These are phyloP conservation scores for Candida qinlingensis DNA, from an alignment of 805 yeast genomes.

Conservation along the genomic window DNA sequence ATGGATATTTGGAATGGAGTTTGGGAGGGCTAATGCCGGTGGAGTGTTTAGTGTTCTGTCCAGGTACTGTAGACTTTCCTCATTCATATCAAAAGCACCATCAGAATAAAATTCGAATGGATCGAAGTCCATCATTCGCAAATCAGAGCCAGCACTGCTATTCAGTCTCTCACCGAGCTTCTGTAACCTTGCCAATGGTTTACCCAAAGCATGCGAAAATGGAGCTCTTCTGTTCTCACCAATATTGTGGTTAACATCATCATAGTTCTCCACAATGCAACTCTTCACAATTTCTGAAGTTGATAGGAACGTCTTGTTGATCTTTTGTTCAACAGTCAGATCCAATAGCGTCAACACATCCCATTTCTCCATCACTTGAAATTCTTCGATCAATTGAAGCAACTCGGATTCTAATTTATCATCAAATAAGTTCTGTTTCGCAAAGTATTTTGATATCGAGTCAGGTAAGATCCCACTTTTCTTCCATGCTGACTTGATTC, in stretches of 20 bases:
- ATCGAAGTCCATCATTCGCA: slow-evolving; percentile 7
- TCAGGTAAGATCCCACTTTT: slow-evolving; percentile 37
- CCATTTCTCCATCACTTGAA: slow-evolving; percentile 54
- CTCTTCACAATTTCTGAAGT: slow-evolving; percentile 58
- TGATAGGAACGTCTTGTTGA: slow-evolving; percentile 41
- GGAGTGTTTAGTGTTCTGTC: background rate
- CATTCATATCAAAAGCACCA: background rate
- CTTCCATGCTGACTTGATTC: slow-evolving; percentile 39
- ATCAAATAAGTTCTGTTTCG: slow-evolving; percentile 28
- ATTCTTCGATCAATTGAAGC: slow-evolving; percentile 36
- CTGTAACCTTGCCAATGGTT: slow-evolving; percentile 20
- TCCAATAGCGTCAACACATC: slow-evolving; percentile 50
- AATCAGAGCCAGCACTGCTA: slow-evolving; percentile 4
- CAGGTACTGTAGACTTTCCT: slow-evolving; percentile 1
- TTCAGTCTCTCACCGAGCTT: slow-evolving; percentile 19
- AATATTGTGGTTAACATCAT: slow-evolving; percentile 17
- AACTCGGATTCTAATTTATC: slow-evolving; percentile 37
- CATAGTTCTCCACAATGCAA: slow-evolving; percentile 43
- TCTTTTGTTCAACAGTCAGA: slow-evolving; percentile 38
- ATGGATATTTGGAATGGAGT: background rate
- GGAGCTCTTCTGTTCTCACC: slow-evolving; percentile 21
- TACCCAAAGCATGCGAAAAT: slow-evolving; percentile 23
- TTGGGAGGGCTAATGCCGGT: background rate
- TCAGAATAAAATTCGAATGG: slow-evolving; percentile 5
- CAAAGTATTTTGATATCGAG: slow-evolving; percentile 23